A percentile compares a stretch with the other conserved stretches of the same genome.
Conservation (phyloP, 2,329 filamentous ascomycete genomes). For the Scedosporium apiospermum region DNA sequence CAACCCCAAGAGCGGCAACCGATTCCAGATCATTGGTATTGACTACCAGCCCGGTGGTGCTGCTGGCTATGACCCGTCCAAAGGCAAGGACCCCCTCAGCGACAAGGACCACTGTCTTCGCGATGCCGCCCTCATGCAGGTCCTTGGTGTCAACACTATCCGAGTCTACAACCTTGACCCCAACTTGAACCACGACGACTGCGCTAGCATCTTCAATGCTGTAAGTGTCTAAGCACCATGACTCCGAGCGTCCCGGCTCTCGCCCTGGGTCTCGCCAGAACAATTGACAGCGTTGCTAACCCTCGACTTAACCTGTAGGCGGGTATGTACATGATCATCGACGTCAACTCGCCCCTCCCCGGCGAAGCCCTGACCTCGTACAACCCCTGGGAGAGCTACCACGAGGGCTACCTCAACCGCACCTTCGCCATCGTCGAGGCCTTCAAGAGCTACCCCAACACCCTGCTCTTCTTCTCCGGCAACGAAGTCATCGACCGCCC, state of each 20-base stretch:
- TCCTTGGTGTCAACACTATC: conserved; percentile 55
- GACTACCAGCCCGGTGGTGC: conserved; percentile 62
- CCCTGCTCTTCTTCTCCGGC: conserved; percentile 65
- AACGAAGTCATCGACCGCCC: conserved; percentile 70
- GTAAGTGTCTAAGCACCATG: conserved; percentile 17
- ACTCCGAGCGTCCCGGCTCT: neutral
- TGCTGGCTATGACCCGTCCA: conserved; percentile 46
- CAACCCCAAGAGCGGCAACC: conserved; percentile 46
- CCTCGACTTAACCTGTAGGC: conserved; percentile 24
- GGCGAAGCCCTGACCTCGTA: conserved; percentile 47
- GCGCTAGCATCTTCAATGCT: conserved; percentile 58
- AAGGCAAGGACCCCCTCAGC: conserved; percentile 50
- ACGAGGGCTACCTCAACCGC: conserved; percentile 51
- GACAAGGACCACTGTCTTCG: conserved; percentile 48
- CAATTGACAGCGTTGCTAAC: neutral
- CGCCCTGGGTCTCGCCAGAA: neutral
- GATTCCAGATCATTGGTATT: conserved; percentile 57
- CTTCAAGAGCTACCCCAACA: conserved; percentile 58
- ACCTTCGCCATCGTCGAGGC: conserved; percentile 59
- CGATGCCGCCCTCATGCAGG: conserved; percentile 57
- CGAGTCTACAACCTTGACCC: conserved; percentile 63
- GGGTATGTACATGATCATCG: conserved; percentile 60
- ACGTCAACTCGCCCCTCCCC: conserved; percentile 55
- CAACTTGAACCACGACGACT: conserved; percentile 56
- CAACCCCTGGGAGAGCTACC: conserved; percentile 51